Evolutionary conservation across 352 stramenopile species (phyloP).

Genomic region (Phytopythium mirpurense): DNA sequence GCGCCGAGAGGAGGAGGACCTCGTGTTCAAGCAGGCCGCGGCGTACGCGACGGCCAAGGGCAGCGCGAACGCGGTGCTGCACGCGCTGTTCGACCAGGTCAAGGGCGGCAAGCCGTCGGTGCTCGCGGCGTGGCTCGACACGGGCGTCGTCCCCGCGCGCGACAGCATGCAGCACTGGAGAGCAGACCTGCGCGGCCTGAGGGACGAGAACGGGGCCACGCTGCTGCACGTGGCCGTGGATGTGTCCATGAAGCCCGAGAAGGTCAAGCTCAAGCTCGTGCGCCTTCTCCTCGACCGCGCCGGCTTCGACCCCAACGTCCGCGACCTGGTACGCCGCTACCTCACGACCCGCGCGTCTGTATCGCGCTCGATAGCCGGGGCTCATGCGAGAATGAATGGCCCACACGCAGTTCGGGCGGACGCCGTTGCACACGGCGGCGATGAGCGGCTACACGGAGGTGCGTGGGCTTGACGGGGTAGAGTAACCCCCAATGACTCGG

Average conservation of each 20-base stretch:
- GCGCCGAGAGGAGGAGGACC: slow-evolving; percentile 59
- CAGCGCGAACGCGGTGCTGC: slow-evolving; percentile 64
- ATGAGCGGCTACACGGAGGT: slow-evolving; percentile 62
- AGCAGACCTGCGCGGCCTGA: slow-evolving; percentile 46
- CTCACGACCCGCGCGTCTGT: background rate
- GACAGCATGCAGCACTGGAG: slow-evolving; percentile 72
- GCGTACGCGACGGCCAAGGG: slow-evolving; percentile 62
- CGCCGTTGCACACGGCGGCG: slow-evolving; percentile 62
- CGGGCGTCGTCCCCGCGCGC: slow-evolving; percentile 68
- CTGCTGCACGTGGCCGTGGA: slow-evolving; percentile 70
- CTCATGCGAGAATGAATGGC: no score
- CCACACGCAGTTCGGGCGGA: slow-evolving; percentile 64
- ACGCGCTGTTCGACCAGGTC: slow-evolving; percentile 73
- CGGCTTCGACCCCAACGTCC: slow-evolving; percentile 69
- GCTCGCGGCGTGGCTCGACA: slow-evolving; percentile 57
- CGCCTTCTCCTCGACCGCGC: slow-evolving; percentile 59
- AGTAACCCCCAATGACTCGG: no score
- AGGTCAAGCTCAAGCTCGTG: slow-evolving; percentile 62
- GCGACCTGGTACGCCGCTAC: slow-evolving; percentile 37
- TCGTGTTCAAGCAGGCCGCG: slow-evolving; percentile 50
- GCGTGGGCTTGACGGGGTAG: background rate
- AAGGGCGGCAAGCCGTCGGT: slow-evolving; percentile 48
- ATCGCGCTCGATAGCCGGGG: no score
- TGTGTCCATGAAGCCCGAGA: slow-evolving; percentile 56
- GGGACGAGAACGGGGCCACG: slow-evolving; percentile 57